Base-by-base conservation (phyloP, 257 asterid genomes). In the Nicotiana sylvestris region DNA sequence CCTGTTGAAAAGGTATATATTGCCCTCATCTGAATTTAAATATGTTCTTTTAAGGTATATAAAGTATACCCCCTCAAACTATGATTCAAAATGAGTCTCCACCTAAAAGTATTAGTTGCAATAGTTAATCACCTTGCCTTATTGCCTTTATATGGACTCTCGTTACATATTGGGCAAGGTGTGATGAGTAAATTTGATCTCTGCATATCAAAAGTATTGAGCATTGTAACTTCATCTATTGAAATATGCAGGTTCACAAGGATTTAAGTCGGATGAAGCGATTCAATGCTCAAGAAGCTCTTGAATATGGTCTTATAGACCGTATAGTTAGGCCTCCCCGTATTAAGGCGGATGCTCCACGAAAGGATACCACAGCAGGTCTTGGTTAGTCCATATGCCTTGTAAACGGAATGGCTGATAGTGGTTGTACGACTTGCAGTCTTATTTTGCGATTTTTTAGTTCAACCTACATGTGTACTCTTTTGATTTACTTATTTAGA, bases 301-400 rank as follows among this genome's bases (percentile, higher is more conserved):
- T 96, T 67, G 98, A 92, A 66, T 96, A 94, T 72, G 99, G 99
- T 68, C 92, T 95, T 81, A 91, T 96, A 43, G 99, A 96, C 86
- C 88, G 92, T 61, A 85, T 94, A 81, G 90, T 90, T 10, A 89
- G 97, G 88, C 97, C 99, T 29, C 79, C 92, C n/a, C 91, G 92
- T 55, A 77, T 89, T 60, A 85, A 89, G 84, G 85, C 89, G 11
- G 91, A 90, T 81, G 89, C 91, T 46, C 90, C 88, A 0, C 77
- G 80, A n/a, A 88, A 89, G 83, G 88, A 87, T 11, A 77, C 91
- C 77, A 88, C 86, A 3, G 85, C 90, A 12, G 97, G 93, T 77
- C 97, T 91, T 57, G 97, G 95, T 88, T 93, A 89, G 86, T 67
- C 62, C 46, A 9, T 82, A 17, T 72, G 66, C 29, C 30, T 68